Evolutionary conservation across 345 rosid genomes (phyloP), one percentile per base, ranked within the genome.

Genomic region (Mangifera indica): DNA sequence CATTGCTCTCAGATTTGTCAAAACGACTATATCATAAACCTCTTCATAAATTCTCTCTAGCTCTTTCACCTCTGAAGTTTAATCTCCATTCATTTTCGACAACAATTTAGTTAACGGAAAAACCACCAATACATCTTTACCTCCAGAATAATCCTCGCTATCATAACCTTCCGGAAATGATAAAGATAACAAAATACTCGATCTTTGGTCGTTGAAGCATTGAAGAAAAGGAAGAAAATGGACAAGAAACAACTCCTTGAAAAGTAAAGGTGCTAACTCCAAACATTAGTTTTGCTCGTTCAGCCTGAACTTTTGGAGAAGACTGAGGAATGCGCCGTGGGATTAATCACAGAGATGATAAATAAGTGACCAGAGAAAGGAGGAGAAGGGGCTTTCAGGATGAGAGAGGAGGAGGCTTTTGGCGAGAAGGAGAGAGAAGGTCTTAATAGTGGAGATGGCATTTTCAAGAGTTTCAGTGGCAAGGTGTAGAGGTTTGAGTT

Each of bases 11-110:
- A 42, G 58, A 24, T 54, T 37, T 40, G 2, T 70, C 78, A 83
- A 49, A 24, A 84, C 73, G 51, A 78, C 72, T 10, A 72, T 85
- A 48, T 89, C 87, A 52, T 85, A 55, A 72, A 73, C 82, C 71
- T 78, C 81, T 67, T 80, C 88, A 20, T 85, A 85, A 49, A 25
- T 72, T 11, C 76, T 72, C 79, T 89, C 93, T 66, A 87, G 40
- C 52, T 74, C 83, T 78, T 80, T 87, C 62, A 89, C 66, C 80
- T 80, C 81, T 17, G 72, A 62, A 12, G 86, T 85, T 75, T 89
- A 89, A 58, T 70, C 78, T 0, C 84, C 84, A 3, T 82, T 87
- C 81, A 89, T 81, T 72, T 79, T 85, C 53, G 94, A 84, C 68
- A 89, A 20, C 65, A 69, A 40, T 46, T 87, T 89, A 24, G 77